These are phyloP conservation scores for Aspergillus proliferans DNA, from an alignment of 2,329 filamentous ascomycete species.

Conservation along the genomic window DNA sequence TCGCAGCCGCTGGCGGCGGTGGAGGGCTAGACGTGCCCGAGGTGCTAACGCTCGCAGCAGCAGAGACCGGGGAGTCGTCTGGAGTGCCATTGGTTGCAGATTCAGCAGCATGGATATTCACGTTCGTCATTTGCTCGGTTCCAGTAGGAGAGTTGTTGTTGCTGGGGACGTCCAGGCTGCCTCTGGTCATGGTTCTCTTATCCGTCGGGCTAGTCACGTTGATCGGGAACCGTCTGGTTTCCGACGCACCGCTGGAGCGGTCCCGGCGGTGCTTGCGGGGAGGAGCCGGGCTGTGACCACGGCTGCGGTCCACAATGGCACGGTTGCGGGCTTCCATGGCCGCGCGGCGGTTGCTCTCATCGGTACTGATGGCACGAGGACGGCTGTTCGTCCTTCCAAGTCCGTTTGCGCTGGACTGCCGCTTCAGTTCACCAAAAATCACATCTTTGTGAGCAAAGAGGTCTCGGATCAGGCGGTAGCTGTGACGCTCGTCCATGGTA, in stretches of 20 bases:
- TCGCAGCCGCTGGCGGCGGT: constrained; percentile 21
- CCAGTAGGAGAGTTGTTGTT: constrained; percentile 44
- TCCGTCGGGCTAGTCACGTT: constrained; percentile 57
- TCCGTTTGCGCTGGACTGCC: constrained; percentile 43
- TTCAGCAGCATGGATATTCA: constrained; percentile 22
- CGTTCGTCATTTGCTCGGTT: constrained; percentile 23
- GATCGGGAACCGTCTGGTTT: constrained; percentile 83
- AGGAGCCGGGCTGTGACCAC: constrained; percentile 62
- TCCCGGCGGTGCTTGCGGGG: constrained; percentile 64
- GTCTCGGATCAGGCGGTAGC: constrained; percentile 82
- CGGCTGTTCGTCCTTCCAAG: constrained; percentile 53
- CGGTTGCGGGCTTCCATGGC: constrained; percentile 91
- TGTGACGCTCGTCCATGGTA: constrained; percentile 92
- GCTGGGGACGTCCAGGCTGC: constrained; percentile 76
- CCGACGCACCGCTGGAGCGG: constrained; percentile 61
- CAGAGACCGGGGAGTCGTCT: constrained; percentile 24
- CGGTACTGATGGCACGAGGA: constrained; percentile 82
- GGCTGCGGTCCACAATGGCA: constrained; percentile 64
- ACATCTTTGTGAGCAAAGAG: constrained; percentile 89
- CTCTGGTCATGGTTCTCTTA: constrained; percentile 47
- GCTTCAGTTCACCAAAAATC: constrained; percentile 94
- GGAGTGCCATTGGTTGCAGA: constrained; percentile 39
- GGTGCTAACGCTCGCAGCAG: constrained; percentile 16
- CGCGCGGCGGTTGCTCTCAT: constrained; percentile 89
- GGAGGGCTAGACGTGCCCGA: constrained; percentile 24